A percentile compares a stretch with the other conserved stretches of the same genome.
Evolutionary conservation across 164 flowering plant species (phyloP).

Genomic region (Aristolochia contorta): DNA sequence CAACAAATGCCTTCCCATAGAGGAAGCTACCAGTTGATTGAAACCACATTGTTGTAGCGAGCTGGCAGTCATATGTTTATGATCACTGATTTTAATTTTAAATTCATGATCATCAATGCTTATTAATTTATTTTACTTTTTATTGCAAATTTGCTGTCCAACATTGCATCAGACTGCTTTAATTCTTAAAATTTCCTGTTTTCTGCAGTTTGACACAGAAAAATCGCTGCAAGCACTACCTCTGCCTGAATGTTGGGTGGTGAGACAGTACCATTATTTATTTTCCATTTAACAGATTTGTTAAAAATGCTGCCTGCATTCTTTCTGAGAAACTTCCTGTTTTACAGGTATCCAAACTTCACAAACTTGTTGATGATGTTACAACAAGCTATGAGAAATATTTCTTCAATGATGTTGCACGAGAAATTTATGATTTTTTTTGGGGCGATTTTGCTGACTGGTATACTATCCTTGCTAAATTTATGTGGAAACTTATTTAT

Average conservation of each 20-base stretch:
- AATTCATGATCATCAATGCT: too few species aligned
- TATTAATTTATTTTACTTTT: too few species aligned
- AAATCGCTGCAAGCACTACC: constrained; percentile 48
- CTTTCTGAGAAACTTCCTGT: constrained; percentile 1
- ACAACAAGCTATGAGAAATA: constrained; percentile 78
- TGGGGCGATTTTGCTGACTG: constrained; percentile 99
- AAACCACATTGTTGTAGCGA: too few species aligned
- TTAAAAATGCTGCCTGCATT: background rate
- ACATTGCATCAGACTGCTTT: too few species aligned
- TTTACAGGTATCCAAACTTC: constrained; percentile 82
- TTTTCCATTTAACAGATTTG: background rate
- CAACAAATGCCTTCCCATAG: too few species aligned
- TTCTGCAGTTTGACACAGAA: constrained; percentile 58
- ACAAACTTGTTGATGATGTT: constrained; percentile 63
- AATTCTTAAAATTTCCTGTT: background rate
- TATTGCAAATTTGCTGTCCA: too few species aligned
- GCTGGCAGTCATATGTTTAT: too few species aligned
- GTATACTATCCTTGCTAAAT: constrained; percentile 23
- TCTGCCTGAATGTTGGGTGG: constrained; percentile 97
- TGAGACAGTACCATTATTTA: constrained; percentile 21
- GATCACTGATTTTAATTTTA: too few species aligned
- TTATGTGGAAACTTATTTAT: background rate
- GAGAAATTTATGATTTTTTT: constrained; percentile 84
- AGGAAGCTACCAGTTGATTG: too few species aligned
- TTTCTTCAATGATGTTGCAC: constrained; percentile 87